Evolutionary conservation across 768 basidiomycete genomes (phyloP).

Genomic region (Postia placenta): DNA sequence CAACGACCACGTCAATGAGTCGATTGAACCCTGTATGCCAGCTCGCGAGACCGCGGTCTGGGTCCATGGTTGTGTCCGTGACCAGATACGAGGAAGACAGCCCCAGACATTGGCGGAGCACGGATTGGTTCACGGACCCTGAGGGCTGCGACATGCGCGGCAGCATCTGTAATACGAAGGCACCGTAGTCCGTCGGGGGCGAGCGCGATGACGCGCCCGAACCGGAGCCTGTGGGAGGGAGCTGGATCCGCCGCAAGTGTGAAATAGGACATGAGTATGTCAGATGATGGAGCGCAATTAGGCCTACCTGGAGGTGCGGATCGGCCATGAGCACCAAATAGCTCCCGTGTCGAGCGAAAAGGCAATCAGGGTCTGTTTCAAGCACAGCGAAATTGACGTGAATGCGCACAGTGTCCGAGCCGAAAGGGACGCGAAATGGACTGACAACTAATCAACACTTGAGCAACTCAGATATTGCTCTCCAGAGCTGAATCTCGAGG

Average conservation of each 20-base stretch:
- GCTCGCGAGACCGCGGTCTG: constrained; percentile 45
- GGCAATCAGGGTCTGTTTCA: background rate
- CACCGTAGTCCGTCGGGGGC: constrained; percentile 50
- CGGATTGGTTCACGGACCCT: constrained; percentile 50
- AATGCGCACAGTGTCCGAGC: constrained; percentile 1
- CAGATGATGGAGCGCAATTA: background rate
- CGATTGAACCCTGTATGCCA: constrained; percentile 67
- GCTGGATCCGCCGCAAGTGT: background rate
- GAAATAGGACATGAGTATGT: background rate
- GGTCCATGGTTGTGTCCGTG: constrained; percentile 64
- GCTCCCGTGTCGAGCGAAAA: background rate
- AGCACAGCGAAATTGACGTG: constrained; percentile 3
- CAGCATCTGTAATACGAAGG: constrained; percentile 52
- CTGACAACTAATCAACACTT: no score
- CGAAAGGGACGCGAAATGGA: background rate
- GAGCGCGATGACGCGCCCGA: constrained; percentile 2
- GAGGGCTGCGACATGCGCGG: constrained; percentile 41
- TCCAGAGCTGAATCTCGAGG: no score
- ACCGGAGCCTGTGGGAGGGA: background rate
- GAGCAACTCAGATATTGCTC: no score
- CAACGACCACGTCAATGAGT: constrained; percentile 66
- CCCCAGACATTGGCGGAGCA: constrained; percentile 57
- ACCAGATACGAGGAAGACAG: constrained; percentile 77
- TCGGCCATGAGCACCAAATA: background rate
- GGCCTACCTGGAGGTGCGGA: background rate